phyloP scores from a whole-genome alignment of 805 yeast species.

The Barnettozyma wickerhamii region DNA sequence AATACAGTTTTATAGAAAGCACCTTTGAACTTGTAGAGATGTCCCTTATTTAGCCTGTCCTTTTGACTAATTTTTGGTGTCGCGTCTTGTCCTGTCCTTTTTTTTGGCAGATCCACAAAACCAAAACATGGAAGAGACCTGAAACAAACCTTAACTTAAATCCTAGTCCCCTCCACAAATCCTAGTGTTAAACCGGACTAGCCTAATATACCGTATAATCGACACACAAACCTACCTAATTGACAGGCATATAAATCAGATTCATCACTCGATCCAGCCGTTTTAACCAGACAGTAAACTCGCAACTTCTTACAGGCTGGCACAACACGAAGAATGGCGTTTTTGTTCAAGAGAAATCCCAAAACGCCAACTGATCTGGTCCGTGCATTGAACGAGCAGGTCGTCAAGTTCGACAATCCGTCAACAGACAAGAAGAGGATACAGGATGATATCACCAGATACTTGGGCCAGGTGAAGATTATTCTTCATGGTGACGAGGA shows the following conservation, averaged over 20 bases:
- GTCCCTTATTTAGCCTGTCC: no score
- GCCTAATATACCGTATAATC: neutral
- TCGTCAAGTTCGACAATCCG: conserved; percentile 45
- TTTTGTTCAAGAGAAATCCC: conserved; percentile 85
- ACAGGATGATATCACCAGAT: conserved; percentile 72
- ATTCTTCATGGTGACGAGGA: conserved; percentile 69
- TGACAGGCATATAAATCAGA: no score
- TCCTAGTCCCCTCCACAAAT: neutral
- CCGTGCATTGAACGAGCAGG: conserved; percentile 67
- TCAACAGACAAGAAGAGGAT: conserved; percentile 36
- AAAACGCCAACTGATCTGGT: conserved; percentile 86
- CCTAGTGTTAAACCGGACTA: neutral
- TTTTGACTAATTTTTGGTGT: no score
- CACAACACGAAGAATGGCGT: no score
- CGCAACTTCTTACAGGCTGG: no score
- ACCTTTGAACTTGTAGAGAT: neutral
- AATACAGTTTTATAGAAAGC: no score
- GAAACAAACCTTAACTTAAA: neutral
- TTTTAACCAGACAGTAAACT: no score
- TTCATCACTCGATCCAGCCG: no score
- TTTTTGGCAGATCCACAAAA: conserved; percentile 9
- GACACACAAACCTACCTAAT: no score
- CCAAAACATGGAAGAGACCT: neutral
- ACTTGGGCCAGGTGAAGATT: conserved; percentile 57
- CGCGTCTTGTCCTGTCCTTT: neutral